These are phyloP conservation scores for Orbilia blumenaviensis DNA, from an alignment of 2,329 filamentous ascomycete genomes.

Conservation along the genomic window DNA sequence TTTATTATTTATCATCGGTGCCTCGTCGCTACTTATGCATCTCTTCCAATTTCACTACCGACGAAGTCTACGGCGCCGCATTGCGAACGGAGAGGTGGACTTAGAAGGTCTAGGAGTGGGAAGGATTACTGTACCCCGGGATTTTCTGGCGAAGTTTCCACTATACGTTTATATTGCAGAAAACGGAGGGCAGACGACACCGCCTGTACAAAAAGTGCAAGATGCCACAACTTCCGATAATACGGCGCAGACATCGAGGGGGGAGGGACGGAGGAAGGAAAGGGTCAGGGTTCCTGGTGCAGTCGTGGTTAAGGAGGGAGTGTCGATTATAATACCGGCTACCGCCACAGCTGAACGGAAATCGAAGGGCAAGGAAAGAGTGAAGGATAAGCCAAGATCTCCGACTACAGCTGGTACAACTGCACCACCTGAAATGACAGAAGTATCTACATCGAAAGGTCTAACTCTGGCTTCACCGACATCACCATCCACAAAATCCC, in stretches of 20 bases:
- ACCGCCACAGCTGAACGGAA: constrained; percentile 51
- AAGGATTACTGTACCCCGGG: constrained; percentile 76
- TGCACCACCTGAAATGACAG: background rate
- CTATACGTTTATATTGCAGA: constrained; percentile 75
- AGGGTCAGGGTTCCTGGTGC: constrained; percentile 10
- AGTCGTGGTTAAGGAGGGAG: constrained; percentile 54
- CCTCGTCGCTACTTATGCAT: constrained; percentile 78
- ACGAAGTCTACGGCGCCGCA: constrained; percentile 72
- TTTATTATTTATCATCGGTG: constrained; percentile 72
- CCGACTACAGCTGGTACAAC: background rate
- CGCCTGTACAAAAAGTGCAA: constrained; percentile 30
- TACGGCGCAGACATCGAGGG: constrained; percentile 41
- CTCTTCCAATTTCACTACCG: constrained; percentile 77
- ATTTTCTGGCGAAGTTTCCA: constrained; percentile 77
- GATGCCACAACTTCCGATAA: constrained; percentile 34
- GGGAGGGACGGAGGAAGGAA: constrained; percentile 17
- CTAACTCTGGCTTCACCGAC: constrained; percentile 4
- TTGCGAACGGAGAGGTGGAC: constrained; percentile 81
- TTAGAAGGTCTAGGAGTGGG: constrained; percentile 87
- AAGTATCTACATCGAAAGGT: constrained; percentile 13
- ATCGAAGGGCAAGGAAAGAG: constrained; percentile 8
- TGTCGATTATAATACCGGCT: constrained; percentile 49
- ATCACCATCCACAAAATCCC: background rate
- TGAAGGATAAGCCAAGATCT: background rate
- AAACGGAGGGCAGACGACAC: constrained; percentile 55